Percentiles rank a stretch among this genome's conserved stretches.
These are phyloP conservation scores for Leccinum variicolor DNA, from an alignment of 768 basidiomycete genomes.

Conservation along the genomic window DNA sequence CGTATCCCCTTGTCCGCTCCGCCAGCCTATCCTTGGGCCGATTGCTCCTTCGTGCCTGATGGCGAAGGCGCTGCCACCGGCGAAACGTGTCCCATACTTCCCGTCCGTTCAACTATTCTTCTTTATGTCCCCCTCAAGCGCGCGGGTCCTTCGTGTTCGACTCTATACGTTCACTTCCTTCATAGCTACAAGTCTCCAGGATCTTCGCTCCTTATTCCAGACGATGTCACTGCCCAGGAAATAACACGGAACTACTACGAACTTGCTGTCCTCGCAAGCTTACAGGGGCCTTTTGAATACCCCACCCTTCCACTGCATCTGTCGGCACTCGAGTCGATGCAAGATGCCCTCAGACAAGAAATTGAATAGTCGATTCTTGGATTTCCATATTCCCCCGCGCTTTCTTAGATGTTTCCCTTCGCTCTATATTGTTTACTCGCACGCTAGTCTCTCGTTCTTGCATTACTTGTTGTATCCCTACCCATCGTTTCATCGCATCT, in stretches of 20 bases:
- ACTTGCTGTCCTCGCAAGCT: constrained; percentile 55
- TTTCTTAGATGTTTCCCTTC: constrained; percentile 12
- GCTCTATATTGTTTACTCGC: constrained; percentile 9
- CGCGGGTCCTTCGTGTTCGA: constrained; percentile 41
- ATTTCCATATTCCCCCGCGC: not conserved
- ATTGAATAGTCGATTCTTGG: constrained; percentile 14
- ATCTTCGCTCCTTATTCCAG: constrained; percentile 35
- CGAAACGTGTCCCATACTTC: constrained; percentile 43
- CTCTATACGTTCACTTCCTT: constrained; percentile 59
- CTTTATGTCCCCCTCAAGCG: constrained; percentile 48
- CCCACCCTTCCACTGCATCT: constrained; percentile 70
- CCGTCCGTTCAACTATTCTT: constrained; percentile 56
- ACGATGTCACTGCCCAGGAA: constrained; percentile 42
- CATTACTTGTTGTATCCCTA: constrained; percentile 31
- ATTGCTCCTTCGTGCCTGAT: constrained; percentile 34
- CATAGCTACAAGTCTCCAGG: constrained; percentile 41
- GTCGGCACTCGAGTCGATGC: constrained; percentile 66
- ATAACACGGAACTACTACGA: constrained; percentile 69
- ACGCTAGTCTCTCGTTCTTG: constrained; percentile 7
- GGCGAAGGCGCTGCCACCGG: constrained; percentile 17
- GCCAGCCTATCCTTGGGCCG: constrained; percentile 26
- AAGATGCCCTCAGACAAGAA: constrained; percentile 34
- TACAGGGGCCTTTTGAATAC: constrained; percentile 43
- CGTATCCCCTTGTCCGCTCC: constrained; percentile 42
- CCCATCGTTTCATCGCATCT: constrained; percentile 22